Evolutionary conservation across 208 protist species (phyloP).

Genomic region (Histomonas meleagridis): DNA sequence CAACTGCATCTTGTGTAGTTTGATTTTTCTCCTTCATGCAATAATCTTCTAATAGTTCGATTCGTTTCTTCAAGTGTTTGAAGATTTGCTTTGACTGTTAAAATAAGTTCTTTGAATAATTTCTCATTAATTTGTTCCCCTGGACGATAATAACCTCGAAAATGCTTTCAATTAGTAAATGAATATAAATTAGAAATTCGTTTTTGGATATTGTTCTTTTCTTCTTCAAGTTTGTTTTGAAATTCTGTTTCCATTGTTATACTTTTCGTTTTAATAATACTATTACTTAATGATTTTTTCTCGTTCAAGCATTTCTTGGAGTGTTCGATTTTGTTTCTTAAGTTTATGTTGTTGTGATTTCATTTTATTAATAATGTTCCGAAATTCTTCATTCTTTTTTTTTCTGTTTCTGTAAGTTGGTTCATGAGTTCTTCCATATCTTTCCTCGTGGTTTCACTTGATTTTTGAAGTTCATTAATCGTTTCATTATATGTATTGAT

Average conservation of each 20-base stretch:
- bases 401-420: background rate
- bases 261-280: background rate
- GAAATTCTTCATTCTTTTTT: background rate
- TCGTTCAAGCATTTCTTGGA: background rate
- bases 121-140: background rate
- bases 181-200: background rate
- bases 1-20: conserved; percentile 10
- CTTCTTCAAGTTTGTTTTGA: background rate
- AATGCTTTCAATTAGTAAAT: background rate
- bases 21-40: background rate
- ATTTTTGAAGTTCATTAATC: background rate
- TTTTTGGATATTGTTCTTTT: background rate
- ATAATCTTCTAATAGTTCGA: background rate
- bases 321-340: background rate
- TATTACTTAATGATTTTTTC: background rate
- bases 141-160: background rate
- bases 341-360: background rate
- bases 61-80: background rate
- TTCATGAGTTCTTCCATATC: background rate
- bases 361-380: background rate
- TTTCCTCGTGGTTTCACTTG: background rate
- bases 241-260: background rate
- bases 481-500: conserved; percentile 21
- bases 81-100: background rate
- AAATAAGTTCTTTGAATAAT: background rate